These are phyloP conservation scores for Quercus lobata DNA, from an alignment of 331 rosid species.

Conservation along the genomic window DNA sequence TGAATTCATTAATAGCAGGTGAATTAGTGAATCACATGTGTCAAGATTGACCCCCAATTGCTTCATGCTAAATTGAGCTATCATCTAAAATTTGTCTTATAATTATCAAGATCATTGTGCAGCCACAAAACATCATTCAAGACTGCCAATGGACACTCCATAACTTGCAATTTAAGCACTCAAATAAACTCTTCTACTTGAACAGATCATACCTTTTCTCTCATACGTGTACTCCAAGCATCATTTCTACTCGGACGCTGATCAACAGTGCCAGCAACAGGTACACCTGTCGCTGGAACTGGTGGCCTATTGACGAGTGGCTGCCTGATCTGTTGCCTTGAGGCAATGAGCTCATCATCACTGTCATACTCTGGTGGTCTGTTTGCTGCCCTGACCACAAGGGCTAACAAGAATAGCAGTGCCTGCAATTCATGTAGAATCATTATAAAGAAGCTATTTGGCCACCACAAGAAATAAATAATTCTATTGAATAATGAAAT, in stretches of 20 bases:
- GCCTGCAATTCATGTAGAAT: slow-evolving; percentile 30
- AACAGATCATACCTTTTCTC: slow-evolving; percentile 76
- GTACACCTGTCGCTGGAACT: slow-evolving; percentile 69
- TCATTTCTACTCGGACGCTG: slow-evolving; percentile 84
- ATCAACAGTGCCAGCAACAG: slow-evolving; percentile 59
- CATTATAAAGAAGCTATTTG: not conserved
- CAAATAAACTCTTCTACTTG: not conserved
- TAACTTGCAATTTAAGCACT: not conserved
- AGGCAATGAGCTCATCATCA: slow-evolving; percentile 76
- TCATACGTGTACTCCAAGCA: slow-evolving; percentile 98
- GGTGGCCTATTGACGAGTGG: slow-evolving; percentile 77
- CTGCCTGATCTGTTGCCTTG: slow-evolving; percentile 77
- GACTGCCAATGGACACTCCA: not conserved
- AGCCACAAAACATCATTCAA: not conserved
- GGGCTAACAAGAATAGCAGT: slow-evolving; percentile 61
- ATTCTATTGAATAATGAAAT: not conserved
- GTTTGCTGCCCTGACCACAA: slow-evolving; percentile 78
- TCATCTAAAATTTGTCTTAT: not conserved
- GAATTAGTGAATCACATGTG: not conserved
- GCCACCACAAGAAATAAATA: not conserved
- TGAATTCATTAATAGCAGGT: not conserved
- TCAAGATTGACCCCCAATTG: not conserved
- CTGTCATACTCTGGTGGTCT: slow-evolving; percentile 82
- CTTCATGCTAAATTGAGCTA: not conserved
- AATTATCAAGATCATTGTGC: not conserved